A percentile compares a stretch with the other conserved stretches of the same genome.
Evolutionary conservation across 371 early-diverging fungal species (phyloP).

Genomic region (Mortierella sp.): DNA sequence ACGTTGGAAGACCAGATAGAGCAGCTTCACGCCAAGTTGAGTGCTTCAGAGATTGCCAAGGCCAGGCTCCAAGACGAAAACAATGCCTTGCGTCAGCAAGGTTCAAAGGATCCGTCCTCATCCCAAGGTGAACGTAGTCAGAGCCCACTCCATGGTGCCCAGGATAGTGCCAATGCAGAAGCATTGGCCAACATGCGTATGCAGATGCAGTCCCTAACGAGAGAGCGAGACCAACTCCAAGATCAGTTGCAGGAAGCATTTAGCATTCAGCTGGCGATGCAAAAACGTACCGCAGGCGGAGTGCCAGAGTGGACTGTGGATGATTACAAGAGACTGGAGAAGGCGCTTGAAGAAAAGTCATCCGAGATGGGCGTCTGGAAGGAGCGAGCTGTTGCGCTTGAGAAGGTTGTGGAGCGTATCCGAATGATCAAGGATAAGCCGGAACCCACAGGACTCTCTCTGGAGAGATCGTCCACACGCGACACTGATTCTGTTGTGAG

Average conservation of each 20-base stretch:
- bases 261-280: conserved; percentile 46
- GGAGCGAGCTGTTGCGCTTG: conserved; percentile 49
- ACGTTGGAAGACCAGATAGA: conserved; percentile 50
- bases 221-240: conserved; percentile 41
- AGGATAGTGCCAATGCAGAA: conserved; percentile 19
- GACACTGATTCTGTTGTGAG: conserved; percentile 28
- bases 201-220: conserved; percentile 37
- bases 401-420: conserved; percentile 50
- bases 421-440: conserved; percentile 52
- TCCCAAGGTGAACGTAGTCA: conserved; percentile 2
- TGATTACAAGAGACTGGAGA: conserved; percentile 47
- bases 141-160: background rate
- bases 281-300: conserved; percentile 31
- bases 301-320: conserved; percentile 47
- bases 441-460: conserved; percentile 34
- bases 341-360: conserved; percentile 42
- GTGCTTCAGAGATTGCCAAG: conserved; percentile 38
- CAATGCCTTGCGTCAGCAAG: conserved; percentile 23
- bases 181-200: conserved; percentile 48
- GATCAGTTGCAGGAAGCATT: conserved; percentile 52
- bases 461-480: conserved; percentile 26
- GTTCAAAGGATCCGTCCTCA: conserved; percentile 15
- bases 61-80: conserved; percentile 45
- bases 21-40: conserved; percentile 42
- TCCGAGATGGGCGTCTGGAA: conserved; percentile 43